Conservation (phyloP, 176 grass and related monocot species). For the Chrysopogon serrulatus region DNA sequence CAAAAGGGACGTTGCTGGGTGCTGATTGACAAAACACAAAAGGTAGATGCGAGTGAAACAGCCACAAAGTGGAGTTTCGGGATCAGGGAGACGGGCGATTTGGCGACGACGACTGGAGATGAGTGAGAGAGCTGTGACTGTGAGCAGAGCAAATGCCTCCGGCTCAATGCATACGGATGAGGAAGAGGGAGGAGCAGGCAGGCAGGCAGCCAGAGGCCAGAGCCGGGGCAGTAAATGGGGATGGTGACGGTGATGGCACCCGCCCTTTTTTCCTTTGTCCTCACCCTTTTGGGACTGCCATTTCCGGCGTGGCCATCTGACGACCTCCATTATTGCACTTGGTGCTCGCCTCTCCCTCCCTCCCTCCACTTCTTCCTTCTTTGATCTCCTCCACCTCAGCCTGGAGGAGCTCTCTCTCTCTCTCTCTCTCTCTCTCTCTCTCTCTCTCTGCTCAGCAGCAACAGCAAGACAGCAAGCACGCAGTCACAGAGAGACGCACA, state of each 20-base stretch:
- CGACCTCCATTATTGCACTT: conserved; percentile 49
- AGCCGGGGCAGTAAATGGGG: conserved; percentile 41
- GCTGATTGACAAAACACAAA: background rate
- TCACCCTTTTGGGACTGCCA: conserved; percentile 53
- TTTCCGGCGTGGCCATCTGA: conserved; percentile 67
- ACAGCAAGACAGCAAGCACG: background rate
- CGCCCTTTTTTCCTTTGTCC: conserved; percentile 37
- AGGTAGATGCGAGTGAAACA: background rate
- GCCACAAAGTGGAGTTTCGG: background rate
- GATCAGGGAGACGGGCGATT: background rate
- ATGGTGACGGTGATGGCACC: conserved; percentile 43
- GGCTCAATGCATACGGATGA: background rate
- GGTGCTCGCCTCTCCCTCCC: background rate
- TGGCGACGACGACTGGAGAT: no score
- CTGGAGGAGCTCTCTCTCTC: no score
- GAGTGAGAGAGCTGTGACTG: background rate
- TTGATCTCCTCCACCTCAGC: background rate
- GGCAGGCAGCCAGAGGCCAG: no score
- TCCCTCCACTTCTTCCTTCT: no score
- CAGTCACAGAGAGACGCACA: background rate
- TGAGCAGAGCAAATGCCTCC: background rate
- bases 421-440: no score
- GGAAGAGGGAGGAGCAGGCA: background rate
- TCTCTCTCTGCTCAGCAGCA: background rate
- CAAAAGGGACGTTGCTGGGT: no score